Conservation (phyloP, 2,329 filamentous ascomycete genomes). For the Aspergillus ustus region DNA sequence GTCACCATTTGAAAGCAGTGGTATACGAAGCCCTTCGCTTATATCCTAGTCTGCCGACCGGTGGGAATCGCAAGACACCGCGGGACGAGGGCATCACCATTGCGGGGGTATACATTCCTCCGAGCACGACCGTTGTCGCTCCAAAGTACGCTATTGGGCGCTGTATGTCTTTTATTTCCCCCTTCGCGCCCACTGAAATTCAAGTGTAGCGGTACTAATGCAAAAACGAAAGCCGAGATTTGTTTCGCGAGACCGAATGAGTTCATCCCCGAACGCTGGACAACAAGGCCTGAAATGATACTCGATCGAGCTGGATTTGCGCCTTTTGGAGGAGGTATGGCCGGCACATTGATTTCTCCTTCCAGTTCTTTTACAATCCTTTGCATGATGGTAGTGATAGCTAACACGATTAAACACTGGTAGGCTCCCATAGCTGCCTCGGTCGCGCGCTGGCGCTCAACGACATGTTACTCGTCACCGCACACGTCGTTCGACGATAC, state of each 20-base stretch:
- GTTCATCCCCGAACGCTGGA: conserved; percentile 28
- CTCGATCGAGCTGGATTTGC: conserved; percentile 18
- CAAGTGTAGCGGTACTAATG: no score
- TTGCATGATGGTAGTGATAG: not conserved
- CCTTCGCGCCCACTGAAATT: no score
- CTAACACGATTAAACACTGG: no score
- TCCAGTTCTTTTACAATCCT: no score
- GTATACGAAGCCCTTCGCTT: conserved; percentile 25
- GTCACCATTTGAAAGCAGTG: conserved; percentile 18
- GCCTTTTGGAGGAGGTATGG: conserved; percentile 25
- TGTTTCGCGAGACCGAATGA: conserved; percentile 17
- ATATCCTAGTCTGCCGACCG: conserved; percentile 21
- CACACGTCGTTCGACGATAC: conserved; percentile 20
- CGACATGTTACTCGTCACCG: conserved; percentile 24
- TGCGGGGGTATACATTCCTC: conserved; percentile 23
- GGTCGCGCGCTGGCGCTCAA: conserved; percentile 23
- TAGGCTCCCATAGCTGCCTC: conserved; percentile 16
- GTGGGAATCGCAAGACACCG: conserved; percentile 21
- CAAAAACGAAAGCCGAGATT: conserved; percentile 23
- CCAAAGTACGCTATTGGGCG: conserved; percentile 22
- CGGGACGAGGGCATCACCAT: conserved; percentile 17
- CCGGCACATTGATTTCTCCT: no score
- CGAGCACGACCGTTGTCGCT: conserved; percentile 23
- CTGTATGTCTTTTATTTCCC: conserved; percentile 10
- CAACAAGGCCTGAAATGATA: conserved; percentile 19